Evolutionary conservation across 805 yeast genomes (phyloP).

Genomic region (Komagataella pastoris): DNA sequence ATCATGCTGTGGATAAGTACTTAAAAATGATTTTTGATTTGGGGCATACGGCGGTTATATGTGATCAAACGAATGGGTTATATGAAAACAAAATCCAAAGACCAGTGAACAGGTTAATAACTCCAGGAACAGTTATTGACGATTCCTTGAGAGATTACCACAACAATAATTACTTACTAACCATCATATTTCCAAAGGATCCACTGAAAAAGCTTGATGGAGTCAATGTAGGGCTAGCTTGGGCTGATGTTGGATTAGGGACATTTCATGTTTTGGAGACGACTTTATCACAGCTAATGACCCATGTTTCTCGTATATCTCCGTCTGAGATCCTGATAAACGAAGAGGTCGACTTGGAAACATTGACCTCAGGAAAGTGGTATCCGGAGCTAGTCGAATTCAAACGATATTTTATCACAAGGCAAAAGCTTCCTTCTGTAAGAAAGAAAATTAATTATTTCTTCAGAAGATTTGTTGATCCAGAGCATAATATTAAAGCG

Average conservation of each 20-base stretch:
- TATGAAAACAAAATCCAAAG: conserved; percentile 34
- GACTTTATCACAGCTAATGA: conserved; percentile 40
- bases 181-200: conserved; percentile 47
- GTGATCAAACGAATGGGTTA: conserved; percentile 43
- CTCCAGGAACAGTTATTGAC: conserved; percentile 89
- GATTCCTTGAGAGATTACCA: conserved; percentile 69
- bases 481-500: conserved; percentile 10
- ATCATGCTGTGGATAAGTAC: conserved; percentile 55
- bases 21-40: conserved; percentile 58
- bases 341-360: conserved; percentile 24
- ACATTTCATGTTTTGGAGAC: conserved; percentile 59
- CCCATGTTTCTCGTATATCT: conserved; percentile 63
- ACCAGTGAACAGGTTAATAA: conserved; percentile 64
- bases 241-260: conserved; percentile 88
- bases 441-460: conserved; percentile 24
- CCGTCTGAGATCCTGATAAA: conserved; percentile 72
- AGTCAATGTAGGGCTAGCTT: conserved; percentile 53
- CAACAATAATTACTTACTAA: conserved; percentile 56
- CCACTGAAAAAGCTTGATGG: conserved; percentile 23
- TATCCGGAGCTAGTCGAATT: conserved; percentile 44
- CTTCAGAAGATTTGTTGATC: conserved; percentile 25
- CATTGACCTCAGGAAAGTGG: conserved; percentile 35
- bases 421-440: conserved; percentile 27
- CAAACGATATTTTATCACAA: conserved; percentile 46
- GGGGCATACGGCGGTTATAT: conserved; percentile 63